These are phyloP conservation scores for Sphenostylis stenocarpa DNA, from an alignment of 306 rosid genomes.

Conservation along the genomic window DNA sequence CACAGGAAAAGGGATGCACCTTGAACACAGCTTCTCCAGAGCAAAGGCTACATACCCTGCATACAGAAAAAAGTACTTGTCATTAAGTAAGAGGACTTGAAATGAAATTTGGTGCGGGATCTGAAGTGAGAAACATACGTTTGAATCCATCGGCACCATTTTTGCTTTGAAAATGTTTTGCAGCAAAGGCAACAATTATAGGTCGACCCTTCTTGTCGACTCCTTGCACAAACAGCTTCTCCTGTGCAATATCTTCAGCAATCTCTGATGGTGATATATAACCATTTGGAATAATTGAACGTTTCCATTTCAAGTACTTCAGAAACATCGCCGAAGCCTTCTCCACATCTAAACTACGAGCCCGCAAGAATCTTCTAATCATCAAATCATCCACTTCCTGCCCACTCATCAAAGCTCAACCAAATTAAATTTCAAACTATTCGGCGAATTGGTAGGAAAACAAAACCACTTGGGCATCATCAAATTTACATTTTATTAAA, in stretches of 20 bases:
- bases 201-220: constrained; percentile 63
- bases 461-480: not conserved
- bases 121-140: constrained; percentile 35
- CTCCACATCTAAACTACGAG: constrained; percentile 55
- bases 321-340: constrained; percentile 56
- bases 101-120: not conserved
- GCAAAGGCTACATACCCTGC: constrained; percentile 53
- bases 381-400: constrained; percentile 62
- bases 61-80: not conserved
- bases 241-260: constrained; percentile 48
- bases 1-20: constrained; percentile 38
- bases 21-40: constrained; percentile 52
- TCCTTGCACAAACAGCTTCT: constrained; percentile 52
- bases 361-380: constrained; percentile 60
- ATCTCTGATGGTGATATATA: constrained; percentile 45
- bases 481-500: not conserved
- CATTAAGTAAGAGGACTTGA: not conserved
- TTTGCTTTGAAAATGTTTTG: constrained; percentile 53
- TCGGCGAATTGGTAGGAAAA: not conserved
- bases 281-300: constrained; percentile 50
- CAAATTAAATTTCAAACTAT: not conserved
- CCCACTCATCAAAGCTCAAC: constrained; percentile 13
- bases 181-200: constrained; percentile 46
- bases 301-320: constrained; percentile 63
- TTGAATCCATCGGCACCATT: constrained; percentile 45